These are phyloP conservation scores for Cajanus cajan DNA, from an alignment of 306 rosid species.

Conservation along the genomic window DNA sequence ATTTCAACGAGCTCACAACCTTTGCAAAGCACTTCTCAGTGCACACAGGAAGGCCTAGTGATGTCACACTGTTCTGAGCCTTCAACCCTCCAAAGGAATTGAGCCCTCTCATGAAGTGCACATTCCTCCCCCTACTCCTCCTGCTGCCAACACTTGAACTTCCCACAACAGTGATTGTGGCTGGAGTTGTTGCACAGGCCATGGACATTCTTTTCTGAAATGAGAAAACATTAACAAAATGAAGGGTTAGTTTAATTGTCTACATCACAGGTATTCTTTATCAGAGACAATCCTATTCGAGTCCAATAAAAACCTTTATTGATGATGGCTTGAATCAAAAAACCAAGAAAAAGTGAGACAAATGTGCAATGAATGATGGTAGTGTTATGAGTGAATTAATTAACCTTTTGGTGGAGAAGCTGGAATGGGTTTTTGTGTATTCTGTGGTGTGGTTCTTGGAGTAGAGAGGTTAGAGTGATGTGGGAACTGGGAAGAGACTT, in stretches of 20 bases:
- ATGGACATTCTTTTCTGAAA: constrained; percentile 54
- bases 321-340: not conserved
- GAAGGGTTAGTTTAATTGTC: not conserved
- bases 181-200: constrained; percentile 54
- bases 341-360: not conserved
- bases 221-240: not conserved
- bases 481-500: constrained; percentile 19
- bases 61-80: constrained; percentile 57
- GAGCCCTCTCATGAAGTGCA: constrained; percentile 50
- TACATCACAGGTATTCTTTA: too few relatives aligned
- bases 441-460: not conserved
- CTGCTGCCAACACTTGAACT: constrained; percentile 29
- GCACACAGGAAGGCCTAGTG: constrained; percentile 50
- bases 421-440: not conserved
- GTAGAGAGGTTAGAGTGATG: constrained; percentile 23
- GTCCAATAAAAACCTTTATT: not conserved
- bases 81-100: constrained; percentile 63
- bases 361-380: not conserved
- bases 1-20: constrained; percentile 59
- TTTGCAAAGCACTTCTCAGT: constrained; percentile 68
- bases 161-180: constrained; percentile 46
- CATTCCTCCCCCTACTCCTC: constrained; percentile 36
- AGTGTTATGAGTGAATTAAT: not conserved
- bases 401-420: not conserved
- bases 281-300: too few relatives aligned